Conservation (phyloP, 1,139 yeast species). For the Diutina sp. region DNA sequence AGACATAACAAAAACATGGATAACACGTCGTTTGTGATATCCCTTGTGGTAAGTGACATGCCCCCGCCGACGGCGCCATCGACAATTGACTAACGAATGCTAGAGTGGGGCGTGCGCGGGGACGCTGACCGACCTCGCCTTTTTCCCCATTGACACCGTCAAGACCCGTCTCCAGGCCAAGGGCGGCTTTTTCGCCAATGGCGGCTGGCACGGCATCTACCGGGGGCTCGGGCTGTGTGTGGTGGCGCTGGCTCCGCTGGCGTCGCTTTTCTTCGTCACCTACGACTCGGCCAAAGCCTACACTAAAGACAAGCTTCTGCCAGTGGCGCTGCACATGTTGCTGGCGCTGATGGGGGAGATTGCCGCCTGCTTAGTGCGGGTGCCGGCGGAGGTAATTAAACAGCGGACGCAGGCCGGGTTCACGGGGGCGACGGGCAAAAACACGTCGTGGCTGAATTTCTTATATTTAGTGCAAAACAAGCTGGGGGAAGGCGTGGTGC, state of each 20-base stretch:
- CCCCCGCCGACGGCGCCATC: no score
- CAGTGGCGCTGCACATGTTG: slow-evolving; percentile 51
- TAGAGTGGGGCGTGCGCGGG: slow-evolving; percentile 95
- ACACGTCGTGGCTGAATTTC: slow-evolving; percentile 57
- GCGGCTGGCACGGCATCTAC: slow-evolving; percentile 87
- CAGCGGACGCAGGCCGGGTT: slow-evolving; percentile 79
- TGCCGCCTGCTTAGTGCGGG: slow-evolving; percentile 86
- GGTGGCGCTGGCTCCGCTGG: slow-evolving; percentile 91
- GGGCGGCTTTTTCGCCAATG: slow-evolving; percentile 86
- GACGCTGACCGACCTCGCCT: slow-evolving; percentile 84
- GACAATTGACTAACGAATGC: neutral
- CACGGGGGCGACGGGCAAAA: slow-evolving; percentile 31
- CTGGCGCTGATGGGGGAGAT: slow-evolving; percentile 86
- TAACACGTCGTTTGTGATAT: slow-evolving; percentile 13
- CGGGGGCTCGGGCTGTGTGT: slow-evolving; percentile 89
- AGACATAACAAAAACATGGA: slow-evolving; percentile 11
- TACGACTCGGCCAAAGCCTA: slow-evolving; percentile 63
- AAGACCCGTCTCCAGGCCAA: slow-evolving; percentile 91
- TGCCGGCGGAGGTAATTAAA: slow-evolving; percentile 93
- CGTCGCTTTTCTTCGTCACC: slow-evolving; percentile 78
- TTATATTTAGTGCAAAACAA: slow-evolving; percentile 41
- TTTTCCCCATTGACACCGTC: slow-evolving; percentile 91
- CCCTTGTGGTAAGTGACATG: slow-evolving; percentile 15
- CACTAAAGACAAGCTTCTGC: slow-evolving; percentile 24
- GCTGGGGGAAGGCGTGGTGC: slow-evolving; percentile 64